Conservation (phyloP, 768 basidiomycete species). For the Candolleomyces efflorescens region DNA sequence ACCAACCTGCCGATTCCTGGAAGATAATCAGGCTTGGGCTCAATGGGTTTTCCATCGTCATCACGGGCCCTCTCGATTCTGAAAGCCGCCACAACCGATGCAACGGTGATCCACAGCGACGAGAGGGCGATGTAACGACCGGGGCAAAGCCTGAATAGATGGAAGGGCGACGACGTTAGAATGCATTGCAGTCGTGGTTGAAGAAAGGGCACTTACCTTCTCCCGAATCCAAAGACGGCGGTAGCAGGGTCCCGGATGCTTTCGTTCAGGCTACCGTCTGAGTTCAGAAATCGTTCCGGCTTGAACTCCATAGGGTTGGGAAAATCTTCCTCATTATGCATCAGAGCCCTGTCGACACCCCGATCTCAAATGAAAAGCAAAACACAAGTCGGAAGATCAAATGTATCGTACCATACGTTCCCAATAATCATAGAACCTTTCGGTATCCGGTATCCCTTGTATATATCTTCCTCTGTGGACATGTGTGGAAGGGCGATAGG, state of each 20-base stretch:
- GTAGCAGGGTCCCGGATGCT: constrained; percentile 2
- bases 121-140: neutral
- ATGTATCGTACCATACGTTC: constrained; percentile 22
- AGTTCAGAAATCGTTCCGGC: constrained; percentile 14
- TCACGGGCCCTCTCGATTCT: constrained; percentile 1
- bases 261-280: constrained; percentile 1
- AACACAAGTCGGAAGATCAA: neutral
- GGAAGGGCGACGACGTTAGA: neutral
- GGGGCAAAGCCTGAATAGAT: neutral
- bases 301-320: constrained; percentile 16
- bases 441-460: constrained; percentile 36
- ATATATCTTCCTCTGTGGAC: constrained; percentile 32
- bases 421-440: constrained; percentile 28
- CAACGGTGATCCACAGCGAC: neutral
- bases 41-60: neutral
- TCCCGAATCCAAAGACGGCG: constrained; percentile 11
- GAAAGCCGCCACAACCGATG: constrained; percentile 5
- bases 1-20: neutral
- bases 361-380: neutral
- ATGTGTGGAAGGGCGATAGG: constrained; percentile 26
- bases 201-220: constrained; percentile 4
- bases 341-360: constrained; percentile 15
- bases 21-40: neutral
- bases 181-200: neutral
- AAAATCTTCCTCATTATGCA: constrained; percentile 15